Evolutionary conservation across 306 rosid genomes (phyloP).

Genomic region (Sophora flavescens): DNA sequence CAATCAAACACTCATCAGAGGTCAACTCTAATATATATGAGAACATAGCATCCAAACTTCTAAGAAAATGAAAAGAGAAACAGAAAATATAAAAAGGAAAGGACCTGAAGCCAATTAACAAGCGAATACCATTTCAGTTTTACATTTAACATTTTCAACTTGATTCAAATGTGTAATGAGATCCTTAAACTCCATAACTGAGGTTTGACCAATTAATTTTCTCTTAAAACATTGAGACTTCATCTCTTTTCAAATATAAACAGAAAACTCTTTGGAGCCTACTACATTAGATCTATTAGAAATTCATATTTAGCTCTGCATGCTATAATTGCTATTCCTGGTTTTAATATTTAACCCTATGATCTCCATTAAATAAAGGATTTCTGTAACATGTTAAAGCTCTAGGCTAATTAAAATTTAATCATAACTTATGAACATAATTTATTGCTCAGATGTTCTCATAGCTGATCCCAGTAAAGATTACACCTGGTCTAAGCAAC

Average conservation of each 20-base stretch:
- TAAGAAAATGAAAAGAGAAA: background rate
- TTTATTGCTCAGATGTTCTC: constrained; percentile 1
- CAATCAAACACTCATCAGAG: constrained; percentile 50
- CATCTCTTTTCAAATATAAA: constrained; percentile 18
- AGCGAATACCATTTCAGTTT: constrained; percentile 21
- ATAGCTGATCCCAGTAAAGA: background rate
- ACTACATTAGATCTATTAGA: background rate
- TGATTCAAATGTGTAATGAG: background rate
- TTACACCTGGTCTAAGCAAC: background rate
- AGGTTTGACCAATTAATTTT: constrained; percentile 8
- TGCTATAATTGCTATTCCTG: background rate
- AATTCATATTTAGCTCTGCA: constrained; percentile 3
- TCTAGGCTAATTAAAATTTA: constrained; percentile 1
- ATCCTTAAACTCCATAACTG: background rate
- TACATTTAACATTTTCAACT: constrained; percentile 14
- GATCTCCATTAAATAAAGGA: constrained; percentile 12
- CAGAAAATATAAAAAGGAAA: constrained; percentile 9
- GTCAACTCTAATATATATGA: constrained; percentile 36
- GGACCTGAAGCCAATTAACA: constrained; percentile 5
- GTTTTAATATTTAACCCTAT: background rate
- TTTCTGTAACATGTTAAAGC: background rate
- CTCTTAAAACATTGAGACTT: background rate
- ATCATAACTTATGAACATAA: background rate
- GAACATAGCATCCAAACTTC: constrained; percentile 4
- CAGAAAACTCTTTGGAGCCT: background rate